Percentiles rank a stretch among this genome's conserved stretches.
These are phyloP conservation scores for Penicillium freii DNA, from an alignment of 2,329 filamentous ascomycete species.

Conservation along the genomic window DNA sequence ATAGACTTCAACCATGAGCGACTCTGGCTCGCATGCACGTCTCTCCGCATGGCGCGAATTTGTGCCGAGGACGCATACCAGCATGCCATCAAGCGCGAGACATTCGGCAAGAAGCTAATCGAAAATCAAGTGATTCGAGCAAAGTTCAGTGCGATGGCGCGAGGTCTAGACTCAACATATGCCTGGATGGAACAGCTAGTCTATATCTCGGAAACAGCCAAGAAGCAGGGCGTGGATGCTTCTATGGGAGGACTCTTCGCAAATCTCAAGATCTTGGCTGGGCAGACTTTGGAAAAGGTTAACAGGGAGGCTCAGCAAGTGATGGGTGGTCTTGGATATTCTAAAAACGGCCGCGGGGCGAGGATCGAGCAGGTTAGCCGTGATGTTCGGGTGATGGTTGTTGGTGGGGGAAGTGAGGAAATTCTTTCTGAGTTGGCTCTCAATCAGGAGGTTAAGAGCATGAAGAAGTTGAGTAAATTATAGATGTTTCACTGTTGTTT, in stretches of 20 bases:
- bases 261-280: conserved; percentile 50
- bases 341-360: conserved; percentile 48
- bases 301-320: conserved; percentile 56
- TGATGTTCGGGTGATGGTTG: conserved; percentile 54
- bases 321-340: conserved; percentile 54
- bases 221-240: conserved; percentile 15
- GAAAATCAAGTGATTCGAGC: conserved; percentile 57
- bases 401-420: conserved; percentile 57
- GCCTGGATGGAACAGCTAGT: conserved; percentile 60
- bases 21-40: conserved; percentile 56
- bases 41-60: conserved; percentile 57
- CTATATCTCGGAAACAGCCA: conserved; percentile 41
- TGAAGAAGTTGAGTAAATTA: conserved; percentile 25
- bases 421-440: conserved; percentile 54
- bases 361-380: conserved; percentile 55
- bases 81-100: conserved; percentile 54
- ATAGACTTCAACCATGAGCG: conserved; percentile 59
- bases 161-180: conserved; percentile 56
- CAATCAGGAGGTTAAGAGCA: conserved; percentile 44
- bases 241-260: conserved; percentile 25
- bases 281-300: conserved; percentile 51
- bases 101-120: conserved; percentile 58
- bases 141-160: conserved; percentile 55
- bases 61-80: conserved; percentile 54
- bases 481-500: background rate